Evolutionary conservation across 176 grass and related monocot genomes (phyloP), one percentile per base, ranked within the genome.

Genomic region (Aegilops umbellulata): DNA sequence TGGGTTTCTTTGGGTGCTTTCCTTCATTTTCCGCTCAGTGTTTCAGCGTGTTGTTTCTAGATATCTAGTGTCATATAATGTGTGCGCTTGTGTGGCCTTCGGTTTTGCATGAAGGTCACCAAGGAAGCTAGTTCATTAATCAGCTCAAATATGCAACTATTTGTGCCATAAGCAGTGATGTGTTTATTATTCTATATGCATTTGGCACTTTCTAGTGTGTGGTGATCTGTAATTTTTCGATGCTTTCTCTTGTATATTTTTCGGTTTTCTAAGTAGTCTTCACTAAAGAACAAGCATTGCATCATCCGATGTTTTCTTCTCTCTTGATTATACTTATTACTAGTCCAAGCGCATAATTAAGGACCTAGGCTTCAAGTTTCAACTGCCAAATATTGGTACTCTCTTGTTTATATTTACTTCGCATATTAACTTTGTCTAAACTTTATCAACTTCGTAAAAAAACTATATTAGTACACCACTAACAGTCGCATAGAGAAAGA

Each of bases 81-180:
- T 63, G 74, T 75, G 73, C 74, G 64, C 71, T 34, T 78, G 67
- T 32, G 35, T 26, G 89, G 80, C 89, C 80, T 87, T 87, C 55
- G 22, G 89, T 90, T 91, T 91, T 91, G 81, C 67, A 77, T 76
- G 81, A 67, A 87, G 85, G 75, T 60, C 57, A n/a, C 39, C 66
- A 27, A 38, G 55, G 72, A 44, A 44, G 38, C 4, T 42, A 29
- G 34, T 6, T 15, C n/a, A 10, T 19, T 49, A 38, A 65, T 70
- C 19, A 51, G 47, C 15, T 17, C 47, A 51, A 17, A 1, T 69
- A n/a, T 58, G 9, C 7, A 35, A 69, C 20, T 83, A 60, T 17
- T 19, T 77, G 57, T 60, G 61, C 0, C 7, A 32, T 23, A 41
- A n/a, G 4, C 17, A 60, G 41, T 49, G 68, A 30, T 29, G 25